Base-by-base conservation (phyloP, 2,329 filamentous ascomycete species). In the Penicillium palitans region DNA sequence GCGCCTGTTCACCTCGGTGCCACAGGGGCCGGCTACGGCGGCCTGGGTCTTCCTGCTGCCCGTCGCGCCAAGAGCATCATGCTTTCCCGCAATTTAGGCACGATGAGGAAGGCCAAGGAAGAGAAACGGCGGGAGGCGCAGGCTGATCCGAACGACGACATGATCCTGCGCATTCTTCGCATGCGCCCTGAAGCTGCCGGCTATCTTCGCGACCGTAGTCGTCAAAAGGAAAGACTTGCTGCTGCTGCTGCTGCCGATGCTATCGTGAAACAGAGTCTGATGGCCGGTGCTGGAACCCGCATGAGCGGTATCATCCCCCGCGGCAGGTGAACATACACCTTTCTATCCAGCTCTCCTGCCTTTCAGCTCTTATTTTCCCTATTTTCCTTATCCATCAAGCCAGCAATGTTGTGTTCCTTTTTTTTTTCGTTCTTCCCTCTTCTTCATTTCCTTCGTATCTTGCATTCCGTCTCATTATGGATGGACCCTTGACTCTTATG, bases 41-140 rank as follows among this genome's bases (percentile, higher is more conserved):
- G 84, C 13, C 80, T 84, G 24, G 77, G 77, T 6, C 65, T 81
- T 12, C 76, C 79, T 2, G 72, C 71, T 24, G 73, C 83, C 79
- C 64, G 84, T 40, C 77, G 81, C 51, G 79, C 79, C 25, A 83
- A 83, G 70, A 91, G 87, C 64, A 96, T 99, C 75, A 92, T 99
- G 90, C 88, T 96, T 77, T 91, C 87, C 68, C 87, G 93, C 57
- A 99, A 98, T 73, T 78, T 99, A 54, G 95, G 95, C 46, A 98
- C 95, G 8, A 98, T 99, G 92, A 89, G 87, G 67, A 91, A 93
- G 72, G 92, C 90, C 41, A 98, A 98, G 76, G 92, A 96, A 74
- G 93, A 96, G 76, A 97, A 96, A 79, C 84, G 95, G 63, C 92
- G 93, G 68, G 93, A 98, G 73, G 91, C 92, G 1, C 95, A 99